Percentiles rank a stretch among this genome's conserved stretches.
These are phyloP conservation scores for Calocybe indica DNA, from an alignment of 768 basidiomycete genomes.

Conservation along the genomic window DNA sequence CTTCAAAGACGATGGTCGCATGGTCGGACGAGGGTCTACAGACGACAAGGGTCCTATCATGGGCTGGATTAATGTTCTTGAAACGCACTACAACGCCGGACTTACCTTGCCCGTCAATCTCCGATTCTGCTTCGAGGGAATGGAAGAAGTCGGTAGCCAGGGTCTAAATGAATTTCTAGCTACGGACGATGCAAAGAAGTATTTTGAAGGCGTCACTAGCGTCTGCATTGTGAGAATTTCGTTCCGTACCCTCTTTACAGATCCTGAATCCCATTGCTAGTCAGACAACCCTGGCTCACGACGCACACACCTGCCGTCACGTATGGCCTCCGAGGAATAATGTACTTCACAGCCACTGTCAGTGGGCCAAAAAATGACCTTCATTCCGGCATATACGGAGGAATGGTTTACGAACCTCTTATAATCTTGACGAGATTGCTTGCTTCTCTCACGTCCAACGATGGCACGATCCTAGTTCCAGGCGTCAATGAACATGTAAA, in stretches of 20 bases:
- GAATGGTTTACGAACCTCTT: slow-evolving; percentile 87
- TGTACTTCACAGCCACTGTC: slow-evolving; percentile 80
- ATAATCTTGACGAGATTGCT: slow-evolving; percentile 83
- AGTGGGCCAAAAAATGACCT: slow-evolving; percentile 83
- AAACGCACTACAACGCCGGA: slow-evolving; percentile 67
- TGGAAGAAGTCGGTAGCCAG: slow-evolving; percentile 94
- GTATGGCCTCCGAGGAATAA: slow-evolving; percentile 83
- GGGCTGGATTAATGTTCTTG: slow-evolving; percentile 86
- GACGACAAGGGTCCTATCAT: slow-evolving; percentile 91
- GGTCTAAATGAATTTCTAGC: slow-evolving; percentile 83
- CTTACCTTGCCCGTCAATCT: slow-evolving; percentile 84
- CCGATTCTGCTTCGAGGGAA: slow-evolving; percentile 90
- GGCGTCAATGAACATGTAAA: slow-evolving; percentile 85
- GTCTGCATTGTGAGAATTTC: slow-evolving; percentile 75
- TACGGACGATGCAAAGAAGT: slow-evolving; percentile 62
- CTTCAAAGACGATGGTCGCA: slow-evolving; percentile 38
- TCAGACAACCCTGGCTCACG: slow-evolving; percentile 93
- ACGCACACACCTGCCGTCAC: slow-evolving; percentile 75
- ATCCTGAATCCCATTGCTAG: slow-evolving; percentile 25
- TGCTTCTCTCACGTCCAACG: slow-evolving; percentile 73
- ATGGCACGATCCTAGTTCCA: slow-evolving; percentile 81
- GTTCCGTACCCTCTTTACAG: neutral
- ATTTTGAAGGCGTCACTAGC: slow-evolving; percentile 85
- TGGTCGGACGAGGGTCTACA: slow-evolving; percentile 83
- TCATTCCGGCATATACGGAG: slow-evolving; percentile 85